Conservation (phyloP, 2,329 filamentous ascomycete genomes). For the Aspergillus sp. region DNA sequence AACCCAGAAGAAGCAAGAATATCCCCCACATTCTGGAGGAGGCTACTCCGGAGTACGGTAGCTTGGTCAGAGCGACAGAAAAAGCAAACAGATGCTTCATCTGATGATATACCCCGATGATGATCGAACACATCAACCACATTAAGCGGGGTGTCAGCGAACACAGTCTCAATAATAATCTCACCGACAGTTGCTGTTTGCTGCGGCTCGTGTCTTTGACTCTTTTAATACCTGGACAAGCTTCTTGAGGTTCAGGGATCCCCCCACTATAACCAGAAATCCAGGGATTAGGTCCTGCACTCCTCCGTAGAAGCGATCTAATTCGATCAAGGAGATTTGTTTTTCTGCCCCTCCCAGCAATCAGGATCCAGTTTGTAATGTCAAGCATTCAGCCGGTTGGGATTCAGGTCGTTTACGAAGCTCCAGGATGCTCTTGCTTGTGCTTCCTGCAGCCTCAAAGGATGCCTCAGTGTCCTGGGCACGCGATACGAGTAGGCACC, state of each 20-base stretch:
- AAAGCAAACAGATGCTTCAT: slow-evolving; percentile 5
- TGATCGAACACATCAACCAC: slow-evolving; percentile 4
- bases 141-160: slow-evolving; percentile 1
- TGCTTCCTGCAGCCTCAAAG: slow-evolving; percentile 2
- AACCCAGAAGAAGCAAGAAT: slow-evolving; percentile 10
- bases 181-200: slow-evolving; percentile 12
- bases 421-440: background rate
- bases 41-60: background rate
- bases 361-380: slow-evolving; percentile 8
- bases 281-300: background rate
- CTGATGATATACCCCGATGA: slow-evolving; percentile 4
- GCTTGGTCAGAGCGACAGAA: background rate
- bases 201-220: slow-evolving; percentile 14
- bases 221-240: slow-evolving; percentile 23
- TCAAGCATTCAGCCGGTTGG: background rate
- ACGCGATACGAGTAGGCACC: slow-evolving; percentile 1
- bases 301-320: slow-evolving; percentile 1
- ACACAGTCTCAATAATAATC: background rate
- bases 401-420: background rate
- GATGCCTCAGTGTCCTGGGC: background rate
- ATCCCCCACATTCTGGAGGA: slow-evolving; percentile 6
- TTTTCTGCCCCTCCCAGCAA: slow-evolving; percentile 10
- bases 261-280: slow-evolving; percentile 21
- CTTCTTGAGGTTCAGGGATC: slow-evolving; percentile 28
- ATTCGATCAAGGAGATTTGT: slow-evolving; percentile 9